Evolutionary conservation across 768 basidiomycete genomes (phyloP).

Genomic region (Mycena indigotica): DNA sequence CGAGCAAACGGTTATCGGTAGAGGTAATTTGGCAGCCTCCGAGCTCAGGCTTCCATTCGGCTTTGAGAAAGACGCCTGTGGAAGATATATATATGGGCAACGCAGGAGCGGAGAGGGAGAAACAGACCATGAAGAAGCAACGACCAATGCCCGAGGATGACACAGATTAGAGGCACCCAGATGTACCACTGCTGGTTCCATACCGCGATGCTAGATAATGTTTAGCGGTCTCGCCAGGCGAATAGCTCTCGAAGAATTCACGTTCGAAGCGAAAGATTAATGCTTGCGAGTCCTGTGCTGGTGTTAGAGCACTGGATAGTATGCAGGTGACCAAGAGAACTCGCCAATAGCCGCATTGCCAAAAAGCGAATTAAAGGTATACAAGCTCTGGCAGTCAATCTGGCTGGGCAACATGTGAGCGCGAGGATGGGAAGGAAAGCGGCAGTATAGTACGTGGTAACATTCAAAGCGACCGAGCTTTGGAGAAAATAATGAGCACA

Average conservation of each 20-base stretch:
- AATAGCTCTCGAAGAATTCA: conserved; percentile 32
- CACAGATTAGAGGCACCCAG: conserved; percentile 48
- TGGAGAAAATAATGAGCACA: conserved; percentile 8
- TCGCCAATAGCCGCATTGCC: conserved; percentile 66
- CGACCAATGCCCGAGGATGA: conserved; percentile 75
- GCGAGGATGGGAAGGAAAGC: conserved; percentile 1
- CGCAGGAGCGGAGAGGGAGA: not conserved
- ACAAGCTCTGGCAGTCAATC: conserved; percentile 66
- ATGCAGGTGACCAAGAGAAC: not conserved
- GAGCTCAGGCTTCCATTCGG: conserved; percentile 49
- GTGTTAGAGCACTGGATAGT: not conserved
- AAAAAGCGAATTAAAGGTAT: conserved; percentile 65
- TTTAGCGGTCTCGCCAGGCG: not conserved
- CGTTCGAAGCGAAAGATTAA: conserved; percentile 73
- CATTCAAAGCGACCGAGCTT: conserved; percentile 61
- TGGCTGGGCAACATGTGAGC: conserved; percentile 33
- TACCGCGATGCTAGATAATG: conserved; percentile 58
- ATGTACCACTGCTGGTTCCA: conserved; percentile 65
- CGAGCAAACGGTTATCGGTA: conserved; percentile 62
- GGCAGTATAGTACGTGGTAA: conserved; percentile 42
- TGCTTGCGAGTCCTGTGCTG: conserved; percentile 50
- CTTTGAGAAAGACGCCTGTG: conserved; percentile 62
- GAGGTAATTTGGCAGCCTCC: conserved; percentile 58
- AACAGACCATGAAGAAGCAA: conserved; percentile 63
- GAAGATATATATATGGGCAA: not conserved